Percentiles rank a stretch among this genome's conserved stretches.
phyloP scores from a whole-genome alignment of 768 basidiomycete genomes.

The Pleurotus tuoliensis region DNA sequence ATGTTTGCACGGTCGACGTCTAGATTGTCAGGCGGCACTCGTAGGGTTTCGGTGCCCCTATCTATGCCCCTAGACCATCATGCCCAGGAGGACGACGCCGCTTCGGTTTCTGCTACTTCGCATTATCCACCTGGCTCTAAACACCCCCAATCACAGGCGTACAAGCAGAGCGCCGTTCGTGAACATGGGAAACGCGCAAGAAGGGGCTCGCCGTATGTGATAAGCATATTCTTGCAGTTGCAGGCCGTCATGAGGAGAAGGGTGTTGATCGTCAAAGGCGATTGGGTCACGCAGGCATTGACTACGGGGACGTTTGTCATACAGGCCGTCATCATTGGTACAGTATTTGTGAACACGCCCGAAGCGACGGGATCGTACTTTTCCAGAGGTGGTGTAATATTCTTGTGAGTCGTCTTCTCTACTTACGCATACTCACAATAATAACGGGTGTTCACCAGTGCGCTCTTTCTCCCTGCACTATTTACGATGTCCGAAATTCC shows the following conservation, averaged over 20 bases:
- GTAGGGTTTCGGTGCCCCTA: too few relatives aligned
- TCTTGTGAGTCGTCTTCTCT: slow-evolving; percentile 44
- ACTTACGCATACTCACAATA: background rate
- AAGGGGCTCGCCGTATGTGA: slow-evolving; percentile 25
- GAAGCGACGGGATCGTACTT: slow-evolving; percentile 58
- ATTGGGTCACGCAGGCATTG: slow-evolving; percentile 25
- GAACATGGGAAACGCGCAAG: slow-evolving; percentile 52
- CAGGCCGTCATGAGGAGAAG: slow-evolving; percentile 37
- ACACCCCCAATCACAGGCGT: slow-evolving; percentile 24
- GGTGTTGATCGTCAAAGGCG: slow-evolving; percentile 36
- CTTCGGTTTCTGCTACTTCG: background rate
- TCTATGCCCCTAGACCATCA: too few relatives aligned
- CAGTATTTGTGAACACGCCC: slow-evolving; percentile 53
- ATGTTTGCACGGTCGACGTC: too few relatives aligned
- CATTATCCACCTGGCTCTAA: background rate
- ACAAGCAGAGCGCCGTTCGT: slow-evolving; percentile 38
- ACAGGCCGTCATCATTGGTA: slow-evolving; percentile 46
- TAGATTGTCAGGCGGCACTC: too few relatives aligned
- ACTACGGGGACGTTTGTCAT: slow-evolving; percentile 29
- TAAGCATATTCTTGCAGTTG: slow-evolving; percentile 39
- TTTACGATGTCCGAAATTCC: slow-evolving; percentile 45
- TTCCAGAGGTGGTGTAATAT: slow-evolving; percentile 70
- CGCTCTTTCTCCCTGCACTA: slow-evolving; percentile 34
- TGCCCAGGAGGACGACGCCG: background rate
- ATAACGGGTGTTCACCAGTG: slow-evolving; percentile 15